Evolutionary conservation across 2,329 filamentous ascomycete genomes (phyloP).

Genomic region (Aspergillus texensis): DNA sequence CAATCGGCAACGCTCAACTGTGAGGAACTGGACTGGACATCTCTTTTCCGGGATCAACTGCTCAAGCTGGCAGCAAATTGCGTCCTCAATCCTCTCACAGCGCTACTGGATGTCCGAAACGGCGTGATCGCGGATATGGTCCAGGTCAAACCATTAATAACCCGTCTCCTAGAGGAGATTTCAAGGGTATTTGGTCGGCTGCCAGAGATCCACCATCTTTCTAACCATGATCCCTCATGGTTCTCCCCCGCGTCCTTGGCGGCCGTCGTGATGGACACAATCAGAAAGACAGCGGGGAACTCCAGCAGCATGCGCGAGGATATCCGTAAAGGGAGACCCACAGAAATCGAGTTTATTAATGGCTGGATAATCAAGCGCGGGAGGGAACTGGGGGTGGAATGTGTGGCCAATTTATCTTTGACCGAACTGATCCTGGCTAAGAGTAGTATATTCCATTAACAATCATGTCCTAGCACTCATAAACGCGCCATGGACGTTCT

Average conservation of each 20-base stretch:
- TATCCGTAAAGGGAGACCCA: neutral
- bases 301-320: neutral
- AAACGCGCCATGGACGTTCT: too few species aligned
- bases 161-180: neutral
- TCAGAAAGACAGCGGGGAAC: neutral
- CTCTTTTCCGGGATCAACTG: neutral
- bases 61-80: neutral
- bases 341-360: neutral
- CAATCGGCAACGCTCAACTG: neutral
- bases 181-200: neutral
- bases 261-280: neutral
- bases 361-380: neutral
- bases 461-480: too few species aligned
- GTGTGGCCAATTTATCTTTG: neutral
- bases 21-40: neutral
- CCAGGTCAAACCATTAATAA: neutral
- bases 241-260: neutral
- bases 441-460: neutral
- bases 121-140: neutral
- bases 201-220: neutral
- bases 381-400: neutral
- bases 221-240: neutral
- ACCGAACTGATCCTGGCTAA: neutral
- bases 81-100: neutral
- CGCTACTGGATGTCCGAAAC: neutral